phyloP scores from a whole-genome alignment of 2,329 filamentous ascomycete genomes.

The Bipolaris victoriae region DNA sequence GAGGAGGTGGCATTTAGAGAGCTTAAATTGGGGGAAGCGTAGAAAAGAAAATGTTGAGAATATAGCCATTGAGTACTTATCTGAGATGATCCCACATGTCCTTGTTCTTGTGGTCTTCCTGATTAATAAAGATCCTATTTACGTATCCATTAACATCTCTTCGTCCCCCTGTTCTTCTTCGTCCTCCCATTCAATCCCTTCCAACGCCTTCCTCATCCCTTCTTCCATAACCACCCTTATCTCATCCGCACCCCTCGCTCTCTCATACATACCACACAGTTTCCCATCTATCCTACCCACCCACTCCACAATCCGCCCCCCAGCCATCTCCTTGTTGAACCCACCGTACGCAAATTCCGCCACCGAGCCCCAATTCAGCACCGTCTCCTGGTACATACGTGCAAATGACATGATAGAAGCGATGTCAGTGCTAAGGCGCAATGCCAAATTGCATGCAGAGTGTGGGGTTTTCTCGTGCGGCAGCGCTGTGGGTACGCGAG shows the following conservation, averaged over 20 bases:
- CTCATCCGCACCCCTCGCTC: conserved; percentile 12
- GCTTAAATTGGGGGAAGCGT: neutral
- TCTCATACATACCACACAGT: conserved; percentile 16
- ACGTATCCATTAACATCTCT: conserved; percentile 38
- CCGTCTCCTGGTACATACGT: conserved; percentile 28
- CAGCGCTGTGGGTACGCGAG: too few relatives aligned
- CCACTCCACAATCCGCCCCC: conserved; percentile 23
- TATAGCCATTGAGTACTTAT: too few relatives aligned
- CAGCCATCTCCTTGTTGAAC: conserved; percentile 8
- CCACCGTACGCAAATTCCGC: conserved; percentile 15
- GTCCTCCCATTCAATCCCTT: neutral
- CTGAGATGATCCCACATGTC: too few relatives aligned
- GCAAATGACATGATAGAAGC: conserved; percentile 1
- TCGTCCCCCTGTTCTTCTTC: conserved; percentile 13
- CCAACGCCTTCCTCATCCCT: conserved; percentile 17
- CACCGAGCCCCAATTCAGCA: conserved; percentile 26
- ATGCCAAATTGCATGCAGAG: neutral
- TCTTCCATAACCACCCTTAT: conserved; percentile 20
- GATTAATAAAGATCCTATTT: too few relatives aligned
- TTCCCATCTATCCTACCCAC: conserved; percentile 20
- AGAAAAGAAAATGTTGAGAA: too few relatives aligned
- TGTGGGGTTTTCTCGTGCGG: too few relatives aligned
- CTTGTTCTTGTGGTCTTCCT: too few relatives aligned
- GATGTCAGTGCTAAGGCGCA: neutral
- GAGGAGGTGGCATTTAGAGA: conserved; percentile 77